Base-by-base conservation (phyloP, 2,329 filamentous ascomycete genomes). In the Rutstroemia sp. region DNA sequence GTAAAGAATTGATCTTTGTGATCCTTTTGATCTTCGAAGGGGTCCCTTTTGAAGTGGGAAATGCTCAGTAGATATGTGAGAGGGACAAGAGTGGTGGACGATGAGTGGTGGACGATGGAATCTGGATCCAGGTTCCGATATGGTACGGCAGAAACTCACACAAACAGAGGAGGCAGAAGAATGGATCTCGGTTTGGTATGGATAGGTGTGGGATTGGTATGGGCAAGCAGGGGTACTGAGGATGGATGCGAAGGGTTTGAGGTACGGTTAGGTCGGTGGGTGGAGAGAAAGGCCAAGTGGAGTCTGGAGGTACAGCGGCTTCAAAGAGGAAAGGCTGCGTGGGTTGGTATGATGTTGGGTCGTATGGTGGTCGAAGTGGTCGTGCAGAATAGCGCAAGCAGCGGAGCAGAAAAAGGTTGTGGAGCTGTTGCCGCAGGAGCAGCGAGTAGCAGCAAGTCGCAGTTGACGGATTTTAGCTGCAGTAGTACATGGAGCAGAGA, bases 31-130 rank as follows among this genome's bases (percentile, higher is more conserved):
- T 23, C 19, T 47, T 27, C 25, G 44, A 23, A 47, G 21, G 41
- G 21, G 21, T 23, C 21, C 41, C 19, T 47, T 23, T 30, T 47
- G 44, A 23, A 47, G 47, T n/a, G 53, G 53, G 53, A 56, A 21
- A 45, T 51, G 23, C 19, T 51, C 38, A 55, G 38, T 56, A 51
- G 39, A 56, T 56, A 56, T 56, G 53, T 56, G 53, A 56, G 53
- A 48, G 53, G 53, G 53, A 51, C 53, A 51, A 56, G 39, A 55
- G 39, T 19, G 18, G 41, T 19, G 41, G 18, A 21, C 4, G n/a
- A 4, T 18, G 21, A 6, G 4, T 6, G 18, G 39, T 19, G 16
- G 41, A 44, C n/a, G n/a, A n/a, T n/a, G n/a, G n/a, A 30, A 30
- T 51, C 19, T 50, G 53, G 38, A 23, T 45, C 47, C 41, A 37